Evolutionary conservation across 768 basidiomycete genomes (phyloP).

Genomic region (Termitomyces sp.): DNA sequence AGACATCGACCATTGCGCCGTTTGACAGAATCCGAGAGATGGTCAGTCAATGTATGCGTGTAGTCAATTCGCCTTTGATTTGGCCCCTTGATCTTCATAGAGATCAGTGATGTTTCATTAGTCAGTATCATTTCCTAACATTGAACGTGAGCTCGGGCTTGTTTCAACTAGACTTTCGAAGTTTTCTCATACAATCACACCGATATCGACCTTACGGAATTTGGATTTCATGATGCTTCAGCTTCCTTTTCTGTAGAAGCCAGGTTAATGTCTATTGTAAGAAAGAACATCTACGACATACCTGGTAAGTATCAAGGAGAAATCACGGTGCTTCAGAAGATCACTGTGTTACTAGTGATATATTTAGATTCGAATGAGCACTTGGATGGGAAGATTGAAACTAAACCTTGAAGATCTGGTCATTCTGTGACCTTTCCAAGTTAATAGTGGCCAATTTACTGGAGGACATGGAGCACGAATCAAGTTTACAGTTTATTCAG

Average conservation of each 20-base stretch:
- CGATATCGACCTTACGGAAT: not conserved
- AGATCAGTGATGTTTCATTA: too few species aligned
- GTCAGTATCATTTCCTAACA: not conserved
- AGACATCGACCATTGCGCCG: not conserved
- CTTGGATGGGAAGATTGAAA: too few species aligned
- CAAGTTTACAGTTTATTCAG: too few species aligned
- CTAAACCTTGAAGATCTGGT: too few species aligned
- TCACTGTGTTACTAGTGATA: not conserved
- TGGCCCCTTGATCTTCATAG: not conserved
- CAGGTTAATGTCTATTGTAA: not conserved
- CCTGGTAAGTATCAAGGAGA: too few species aligned
- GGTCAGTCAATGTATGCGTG: not conserved
- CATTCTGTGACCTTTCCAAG: too few species aligned
- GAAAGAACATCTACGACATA: not conserved
- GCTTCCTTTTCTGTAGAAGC: not conserved
- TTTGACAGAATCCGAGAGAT: not conserved
- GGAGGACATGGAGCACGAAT: too few species aligned
- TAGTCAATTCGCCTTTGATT: not conserved
- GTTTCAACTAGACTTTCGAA: not conserved
- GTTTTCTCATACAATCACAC: not conserved
- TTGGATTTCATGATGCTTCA: not conserved
- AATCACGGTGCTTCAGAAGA: not conserved
- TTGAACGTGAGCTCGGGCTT: not conserved
- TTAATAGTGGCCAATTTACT: too few species aligned
- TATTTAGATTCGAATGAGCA: not conserved